Evolutionary conservation across 192 early-diverging fungal genomes (phyloP), one percentile per base, ranked within the genome.

Genomic region (Jimgerdemannia flammicorona): DNA sequence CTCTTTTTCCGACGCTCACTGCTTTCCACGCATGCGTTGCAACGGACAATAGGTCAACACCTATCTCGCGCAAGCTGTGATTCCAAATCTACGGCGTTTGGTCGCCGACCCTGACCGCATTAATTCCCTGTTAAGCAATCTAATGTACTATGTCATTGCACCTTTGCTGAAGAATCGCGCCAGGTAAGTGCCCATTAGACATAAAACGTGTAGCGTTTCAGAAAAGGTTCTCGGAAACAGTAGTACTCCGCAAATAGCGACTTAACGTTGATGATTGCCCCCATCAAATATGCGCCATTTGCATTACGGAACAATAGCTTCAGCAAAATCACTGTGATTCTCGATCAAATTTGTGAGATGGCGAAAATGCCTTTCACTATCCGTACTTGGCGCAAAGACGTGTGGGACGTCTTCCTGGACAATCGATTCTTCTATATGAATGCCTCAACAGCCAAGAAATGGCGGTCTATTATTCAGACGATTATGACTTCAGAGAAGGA

Each of bases 61-160:
- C 70, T 84, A 86, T 78, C 65, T 91, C 67, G 76, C 88, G 49
- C 71, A 40, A 19, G 17, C 77, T 6, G 88, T 94, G 3, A 85
- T 97, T 11, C 91, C 95, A 6, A 87, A 88, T 70, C 67, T 97
- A 41, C 79, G 91, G 29, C 81, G 82, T n/a, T 78, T 93, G 66
- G 74, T 95, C 43, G 86, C 84, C 6, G 95, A 97, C 74, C 90
- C 91, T 68, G 94, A 95, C 75, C 83, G 88, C 3, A 86, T 92
- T 65, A 83, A 90, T 43, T 80, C 81, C 3, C 72, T 92, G 0
- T 70, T 92, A 3, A 86, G 84, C 14, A 95, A 94, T 74, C 43
- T 95, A n/a, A 88, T 95, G 78, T 94, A 97, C 75, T 95, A 95
- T 83, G 86, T 93, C 40, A 85, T 95, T 40, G 87, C 81, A 0